phyloP scores from a whole-genome alignment of 192 early-diverging fungal genomes.

The Linnemannia schmuckeri region DNA sequence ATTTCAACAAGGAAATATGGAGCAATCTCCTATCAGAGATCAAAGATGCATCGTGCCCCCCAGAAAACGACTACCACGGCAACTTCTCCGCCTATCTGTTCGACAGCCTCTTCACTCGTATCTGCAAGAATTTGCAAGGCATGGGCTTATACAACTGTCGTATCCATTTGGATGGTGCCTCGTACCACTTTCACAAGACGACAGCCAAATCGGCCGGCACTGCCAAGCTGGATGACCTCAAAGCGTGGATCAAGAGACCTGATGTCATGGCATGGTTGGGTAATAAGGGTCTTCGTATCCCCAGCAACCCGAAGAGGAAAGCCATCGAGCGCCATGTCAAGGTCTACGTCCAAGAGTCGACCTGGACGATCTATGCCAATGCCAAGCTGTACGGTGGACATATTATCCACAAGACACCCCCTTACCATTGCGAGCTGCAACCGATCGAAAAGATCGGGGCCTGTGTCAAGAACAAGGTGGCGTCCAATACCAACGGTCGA shows the following conservation, averaged over 20 bases:
- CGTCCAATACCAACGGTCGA: neutral
- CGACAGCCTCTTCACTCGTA: too few species aligned
- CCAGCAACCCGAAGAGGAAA: neutral
- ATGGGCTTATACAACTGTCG: too few species aligned
- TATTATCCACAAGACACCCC: neutral
- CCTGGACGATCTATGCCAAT: neutral
- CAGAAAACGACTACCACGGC: conserved; percentile 8
- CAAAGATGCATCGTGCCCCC: neutral
- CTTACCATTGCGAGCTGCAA: neutral
- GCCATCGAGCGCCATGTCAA: neutral
- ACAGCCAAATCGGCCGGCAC: neutral
- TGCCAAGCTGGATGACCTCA: neutral
- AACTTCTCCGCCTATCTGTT: too few species aligned
- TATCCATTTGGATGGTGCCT: neutral
- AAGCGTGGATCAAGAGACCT: neutral
- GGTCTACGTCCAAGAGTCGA: neutral
- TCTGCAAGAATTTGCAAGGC: too few species aligned
- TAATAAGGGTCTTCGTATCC: neutral
- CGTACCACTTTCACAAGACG: neutral
- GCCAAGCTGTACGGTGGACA: neutral
- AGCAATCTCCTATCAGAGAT: neutral
- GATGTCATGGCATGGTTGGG: neutral
- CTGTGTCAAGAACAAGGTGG: conserved; percentile 5
- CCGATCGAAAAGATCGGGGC: conserved; percentile 16
- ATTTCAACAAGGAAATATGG: neutral